Conservation (phyloP, 2,329 filamentous ascomycete genomes). For the Leptographium radiaticola region DNA sequence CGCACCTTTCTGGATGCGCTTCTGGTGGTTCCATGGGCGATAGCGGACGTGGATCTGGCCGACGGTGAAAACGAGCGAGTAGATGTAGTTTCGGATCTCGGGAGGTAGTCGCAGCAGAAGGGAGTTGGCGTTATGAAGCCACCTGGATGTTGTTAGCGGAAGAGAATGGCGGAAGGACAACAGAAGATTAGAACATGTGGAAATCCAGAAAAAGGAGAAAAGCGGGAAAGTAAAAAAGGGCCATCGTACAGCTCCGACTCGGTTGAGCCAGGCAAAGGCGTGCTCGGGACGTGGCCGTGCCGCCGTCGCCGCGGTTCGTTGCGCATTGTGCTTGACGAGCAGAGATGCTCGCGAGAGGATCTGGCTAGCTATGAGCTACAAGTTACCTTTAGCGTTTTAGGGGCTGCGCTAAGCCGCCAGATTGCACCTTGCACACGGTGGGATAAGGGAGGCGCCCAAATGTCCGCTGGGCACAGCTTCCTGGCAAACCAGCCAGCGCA, state of each 20-base stretch:
- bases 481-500: too few relatives aligned
- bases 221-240: not conserved
- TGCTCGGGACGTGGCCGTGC: not conserved
- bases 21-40: constrained; percentile 15
- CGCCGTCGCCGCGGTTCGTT: not conserved
- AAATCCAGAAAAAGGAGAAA: not conserved
- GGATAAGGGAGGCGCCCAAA: too few relatives aligned
- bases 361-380: too few relatives aligned
- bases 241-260: not conserved
- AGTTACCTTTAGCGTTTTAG: too few relatives aligned
- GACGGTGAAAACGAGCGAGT: constrained; percentile 18
- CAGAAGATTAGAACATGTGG: too few relatives aligned
- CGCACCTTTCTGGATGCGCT: constrained; percentile 3
- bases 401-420: too few relatives aligned
- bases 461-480: too few relatives aligned
- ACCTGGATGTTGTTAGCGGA: constrained; percentile 10
- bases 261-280: not conserved
- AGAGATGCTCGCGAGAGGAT: too few relatives aligned
- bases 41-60: constrained; percentile 21
- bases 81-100: constrained; percentile 22
- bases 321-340: not conserved
- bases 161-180: not conserved
- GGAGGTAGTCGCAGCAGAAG: constrained; percentile 19
- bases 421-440: too few relatives aligned
- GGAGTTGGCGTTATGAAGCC: constrained; percentile 16